Base-by-base conservation (phyloP, 1,284 basidiomycete species). In the Entoloma clypeatum region DNA sequence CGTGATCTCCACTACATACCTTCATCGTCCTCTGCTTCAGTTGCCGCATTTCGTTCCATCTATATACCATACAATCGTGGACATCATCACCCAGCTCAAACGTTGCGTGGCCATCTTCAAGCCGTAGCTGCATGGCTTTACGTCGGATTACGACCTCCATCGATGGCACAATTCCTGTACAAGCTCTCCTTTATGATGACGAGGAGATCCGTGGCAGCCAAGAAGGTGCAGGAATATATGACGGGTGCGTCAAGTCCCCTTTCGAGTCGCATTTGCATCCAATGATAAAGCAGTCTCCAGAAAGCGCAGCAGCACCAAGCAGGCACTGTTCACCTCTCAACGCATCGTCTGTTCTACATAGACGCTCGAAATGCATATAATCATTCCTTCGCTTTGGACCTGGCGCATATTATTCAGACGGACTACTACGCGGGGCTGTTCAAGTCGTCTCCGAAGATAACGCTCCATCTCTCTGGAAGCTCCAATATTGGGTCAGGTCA, bases 401-500 rank as follows among this genome's bases (percentile, higher is more conserved):
- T 97, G 6, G 68, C 73, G 0, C 67, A 69, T 45, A 72, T 98
- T 39, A 67, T 69, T 1, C 84, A 86, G 54, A 95, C 92, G 3
- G 92, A 97, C 52, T 79, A 89, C 64, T 98, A 96, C 59, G 82
- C 85, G 2, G 94, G 95, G 3, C 83, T 99, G 47, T 86, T 98
- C 69, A 88, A 81, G 43, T 93, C 89, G 16, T 92, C 86, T 0
- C 59, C 95, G 3, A 99, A 99, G 65, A 76, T 96, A 47, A 94
- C 92, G 0, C 67, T 97, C 2, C 72, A 83, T 48, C 71, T 94
- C 21, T 55, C 64, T 48, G 36, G 50, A 46, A 41, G 51, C 42
- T 44, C 61, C 38, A 47, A n/a, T n/a, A n/a, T 56, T 41, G 43
- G 59, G 17, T 49, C 59, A 39, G 56, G 44, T 41, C 44, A 50